Evolutionary conservation across 1,139 yeast genomes (phyloP), one percentile per base, ranked within the genome.

Genomic region (Diutina scorzettiae): DNA sequence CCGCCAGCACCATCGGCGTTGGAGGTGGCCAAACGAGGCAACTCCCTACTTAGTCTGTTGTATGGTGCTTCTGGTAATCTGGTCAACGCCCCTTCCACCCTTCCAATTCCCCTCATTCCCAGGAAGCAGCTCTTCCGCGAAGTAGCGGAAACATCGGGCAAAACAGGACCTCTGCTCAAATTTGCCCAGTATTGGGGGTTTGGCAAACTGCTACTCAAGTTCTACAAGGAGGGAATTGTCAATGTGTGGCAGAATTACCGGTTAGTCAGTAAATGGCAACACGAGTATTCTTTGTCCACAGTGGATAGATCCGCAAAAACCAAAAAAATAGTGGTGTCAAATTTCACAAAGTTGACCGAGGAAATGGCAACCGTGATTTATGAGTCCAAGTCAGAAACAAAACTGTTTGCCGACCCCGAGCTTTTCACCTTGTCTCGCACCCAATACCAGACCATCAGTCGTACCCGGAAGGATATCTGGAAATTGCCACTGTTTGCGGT

Each of bases 401-500:
- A 53, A 17, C 58, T 9, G 51, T 52, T 20, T 17, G 32, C 8
- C 50, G 51, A 12, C 42, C 43, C 6, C 34, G 43, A 24, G 5
- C 46, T 63, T 14, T 65, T 72, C 46, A 50, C 50, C n/a, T 43
- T 82, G n/a, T 55, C 73, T 0, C 63, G 93, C 45, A 51, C 60
- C 2, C 73, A 81, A 43, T 75, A 64, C 49, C 81, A 77, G 50
- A 54, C 72, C 5, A 55, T 81, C 28, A 56, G 71, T n/a, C 64
- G 93, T 42, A 77, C 86, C 0, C 69, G 68, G 8, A 55, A 55
- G 1, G 89, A 83, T 54, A 62, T 75, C 46, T 48, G 51, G 42
- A 81, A 80, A 53, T 60, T 83, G 18, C 93, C 93, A 2, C 21
- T 69, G 12, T 83, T 83, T 60, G 82, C 73, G 0, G 45, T 77